These are phyloP conservation scores for Pascua sp. DNA, from an alignment of 1,284 basidiomycete genomes.

Conservation along the genomic window DNA sequence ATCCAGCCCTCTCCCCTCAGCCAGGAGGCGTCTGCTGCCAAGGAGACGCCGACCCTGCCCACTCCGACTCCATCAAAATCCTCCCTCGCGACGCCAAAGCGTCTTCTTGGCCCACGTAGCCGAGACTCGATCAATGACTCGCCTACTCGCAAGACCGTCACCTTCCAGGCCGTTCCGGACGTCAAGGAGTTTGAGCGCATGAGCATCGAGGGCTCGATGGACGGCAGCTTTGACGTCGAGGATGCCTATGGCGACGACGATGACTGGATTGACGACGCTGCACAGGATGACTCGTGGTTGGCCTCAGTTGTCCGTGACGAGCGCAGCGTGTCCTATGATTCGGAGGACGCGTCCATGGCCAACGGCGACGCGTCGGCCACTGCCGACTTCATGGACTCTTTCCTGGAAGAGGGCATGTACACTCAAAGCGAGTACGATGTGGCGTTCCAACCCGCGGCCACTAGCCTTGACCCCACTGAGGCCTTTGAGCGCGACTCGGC, in stretches of 20 bases:
- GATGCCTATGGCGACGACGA: constrained; percentile 52
- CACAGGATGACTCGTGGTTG: constrained; percentile 18
- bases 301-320: constrained; percentile 6
- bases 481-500: constrained; percentile 24
- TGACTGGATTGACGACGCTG: constrained; percentile 33
- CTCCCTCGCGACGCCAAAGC: constrained; percentile 65
- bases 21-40: constrained; percentile 8
- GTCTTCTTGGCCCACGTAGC: constrained; percentile 72
- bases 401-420: constrained; percentile 45
- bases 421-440: constrained; percentile 25
- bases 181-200: constrained; percentile 79
- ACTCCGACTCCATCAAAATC: constrained; percentile 55
- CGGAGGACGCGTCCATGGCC: constrained; percentile 3
- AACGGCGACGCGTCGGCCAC: constrained; percentile 39
- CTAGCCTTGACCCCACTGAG: too few relatives aligned
- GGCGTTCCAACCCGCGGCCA: too few relatives aligned
- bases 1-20: constrained; percentile 31
- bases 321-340: constrained; percentile 13
- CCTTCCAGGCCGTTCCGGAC: constrained; percentile 78
- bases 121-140: constrained; percentile 42
- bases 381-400: constrained; percentile 47
- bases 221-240: constrained; percentile 41
- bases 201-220: constrained; percentile 54
- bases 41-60: constrained; percentile 1
- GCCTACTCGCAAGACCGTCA: constrained; percentile 70